A percentile compares a stretch with the other conserved stretches of the same genome.
phyloP scores from a whole-genome alignment of 345 rosid genomes.

The Hevea brasiliensis region DNA sequence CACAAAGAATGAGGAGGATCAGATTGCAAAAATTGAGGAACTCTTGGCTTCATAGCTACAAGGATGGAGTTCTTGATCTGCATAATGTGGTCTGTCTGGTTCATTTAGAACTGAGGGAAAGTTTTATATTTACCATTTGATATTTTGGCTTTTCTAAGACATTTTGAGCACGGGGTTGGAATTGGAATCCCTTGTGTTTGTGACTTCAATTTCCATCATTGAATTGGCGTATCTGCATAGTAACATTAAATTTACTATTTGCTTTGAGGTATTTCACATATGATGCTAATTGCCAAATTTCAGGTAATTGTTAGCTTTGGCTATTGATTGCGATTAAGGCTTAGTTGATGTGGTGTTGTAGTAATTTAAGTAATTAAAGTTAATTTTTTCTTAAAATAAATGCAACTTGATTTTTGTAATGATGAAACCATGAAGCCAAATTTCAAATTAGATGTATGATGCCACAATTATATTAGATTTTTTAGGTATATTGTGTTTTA shows the following conservation, averaged over 20 bases:
- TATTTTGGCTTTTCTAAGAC: neutral
- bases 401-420: too few species aligned
- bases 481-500: too few species aligned
- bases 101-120: neutral
- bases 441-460: too few species aligned
- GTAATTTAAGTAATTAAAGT: too few species aligned
- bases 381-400: too few species aligned
- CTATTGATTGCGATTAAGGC: too few species aligned
- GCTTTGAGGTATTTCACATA: neutral
- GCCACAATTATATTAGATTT: too few species aligned
- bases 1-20: conserved; percentile 78
- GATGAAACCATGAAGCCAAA: too few species aligned
- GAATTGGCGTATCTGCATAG: neutral
- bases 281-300: neutral
- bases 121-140: neutral
- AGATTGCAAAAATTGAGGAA: conserved; percentile 84
- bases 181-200: neutral
- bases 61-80: neutral
- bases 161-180: neutral
- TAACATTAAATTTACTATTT: neutral
- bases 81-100: neutral
- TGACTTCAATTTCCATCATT: neutral
- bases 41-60: conserved; percentile 58
- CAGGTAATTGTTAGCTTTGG: neutral
- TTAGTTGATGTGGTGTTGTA: too few species aligned